Conservation (phyloP, 805 yeast genomes). For the Candida germanica region DNA sequence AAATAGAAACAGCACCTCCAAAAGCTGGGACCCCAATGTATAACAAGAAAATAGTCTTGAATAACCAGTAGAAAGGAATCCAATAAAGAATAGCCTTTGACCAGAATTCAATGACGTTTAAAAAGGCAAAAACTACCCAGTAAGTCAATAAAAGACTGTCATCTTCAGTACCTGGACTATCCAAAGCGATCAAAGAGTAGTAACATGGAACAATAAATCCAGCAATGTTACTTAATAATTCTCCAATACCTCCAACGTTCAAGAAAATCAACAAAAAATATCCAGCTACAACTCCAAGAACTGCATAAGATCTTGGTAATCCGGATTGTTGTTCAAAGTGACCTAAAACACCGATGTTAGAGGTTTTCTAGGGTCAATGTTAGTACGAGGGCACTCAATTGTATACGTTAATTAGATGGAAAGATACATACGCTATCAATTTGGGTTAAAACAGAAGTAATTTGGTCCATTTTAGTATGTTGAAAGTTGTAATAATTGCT, state of each 20-base stretch:
- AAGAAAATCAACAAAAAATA: slow-evolving; percentile 80
- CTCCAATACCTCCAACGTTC: slow-evolving; percentile 94
- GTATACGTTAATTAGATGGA: neutral
- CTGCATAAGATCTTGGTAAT: slow-evolving; percentile 83
- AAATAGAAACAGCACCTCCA: slow-evolving; percentile 80
- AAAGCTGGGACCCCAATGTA: slow-evolving; percentile 86
- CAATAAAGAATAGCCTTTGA: slow-evolving; percentile 87
- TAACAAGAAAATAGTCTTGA: slow-evolving; percentile 83
- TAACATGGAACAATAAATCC: slow-evolving; percentile 91
- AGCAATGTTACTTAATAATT: slow-evolving; percentile 86
- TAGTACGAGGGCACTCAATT: slow-evolving; percentile 1
- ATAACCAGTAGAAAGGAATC: slow-evolving; percentile 94
- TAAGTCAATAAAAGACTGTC: slow-evolving; percentile 89
- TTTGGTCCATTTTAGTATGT: slow-evolving; percentile 31
- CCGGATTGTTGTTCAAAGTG: slow-evolving; percentile 44
- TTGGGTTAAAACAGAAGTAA: slow-evolving; percentile 44
- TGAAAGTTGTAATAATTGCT: no score
- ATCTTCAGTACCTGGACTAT: slow-evolving; percentile 63
- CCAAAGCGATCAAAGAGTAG: slow-evolving; percentile 79
- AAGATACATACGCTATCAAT: slow-evolving; percentile 44
- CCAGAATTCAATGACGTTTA: slow-evolving; percentile 95
- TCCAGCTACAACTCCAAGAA: slow-evolving; percentile 56
- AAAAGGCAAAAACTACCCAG: slow-evolving; percentile 97
- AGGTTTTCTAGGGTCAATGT: slow-evolving; percentile 27
- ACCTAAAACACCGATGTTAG: slow-evolving; percentile 27